A percentile compares a stretch with the other conserved stretches of the same genome.
phyloP scores from a whole-genome alignment of 768 basidiomycete species.

The Amanita muscaria region DNA sequence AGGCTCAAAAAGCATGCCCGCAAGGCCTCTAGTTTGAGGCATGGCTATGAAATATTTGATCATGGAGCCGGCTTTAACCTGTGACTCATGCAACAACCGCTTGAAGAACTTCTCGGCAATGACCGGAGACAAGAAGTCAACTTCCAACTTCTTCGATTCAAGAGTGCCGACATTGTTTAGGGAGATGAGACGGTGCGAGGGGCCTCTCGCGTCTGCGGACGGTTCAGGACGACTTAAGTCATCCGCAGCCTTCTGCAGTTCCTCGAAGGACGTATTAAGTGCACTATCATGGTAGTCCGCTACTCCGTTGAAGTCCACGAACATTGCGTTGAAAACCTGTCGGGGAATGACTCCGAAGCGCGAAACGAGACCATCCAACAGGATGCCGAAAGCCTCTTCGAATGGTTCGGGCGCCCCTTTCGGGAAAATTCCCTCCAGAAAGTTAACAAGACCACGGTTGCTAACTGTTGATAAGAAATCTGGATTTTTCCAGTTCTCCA shows the following conservation, averaged over 20 bases:
- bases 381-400: background rate
- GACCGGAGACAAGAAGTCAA: slow-evolving; percentile 15
- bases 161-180: slow-evolving; percentile 1
- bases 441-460: background rate
- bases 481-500: background rate
- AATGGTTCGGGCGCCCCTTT: background rate
- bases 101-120: slow-evolving; percentile 11
- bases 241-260: slow-evolving; percentile 2
- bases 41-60: background rate
- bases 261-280: background rate
- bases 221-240: background rate
- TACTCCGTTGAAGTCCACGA: background rate
- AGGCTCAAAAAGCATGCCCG: background rate
- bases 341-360: background rate
- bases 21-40: background rate
- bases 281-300: background rate
- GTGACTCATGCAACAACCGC: background rate
- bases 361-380: background rate
- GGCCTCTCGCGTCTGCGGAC: background rate
- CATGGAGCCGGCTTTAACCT: background rate
- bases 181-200: slow-evolving; percentile 1
- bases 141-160: background rate
- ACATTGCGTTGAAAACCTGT: slow-evolving; percentile 1
- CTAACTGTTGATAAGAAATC: background rate
- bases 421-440: background rate